Evolutionary conservation across 2,329 filamentous ascomycete species (phyloP).

Genomic region (Fusarium keratoplasticum): DNA sequence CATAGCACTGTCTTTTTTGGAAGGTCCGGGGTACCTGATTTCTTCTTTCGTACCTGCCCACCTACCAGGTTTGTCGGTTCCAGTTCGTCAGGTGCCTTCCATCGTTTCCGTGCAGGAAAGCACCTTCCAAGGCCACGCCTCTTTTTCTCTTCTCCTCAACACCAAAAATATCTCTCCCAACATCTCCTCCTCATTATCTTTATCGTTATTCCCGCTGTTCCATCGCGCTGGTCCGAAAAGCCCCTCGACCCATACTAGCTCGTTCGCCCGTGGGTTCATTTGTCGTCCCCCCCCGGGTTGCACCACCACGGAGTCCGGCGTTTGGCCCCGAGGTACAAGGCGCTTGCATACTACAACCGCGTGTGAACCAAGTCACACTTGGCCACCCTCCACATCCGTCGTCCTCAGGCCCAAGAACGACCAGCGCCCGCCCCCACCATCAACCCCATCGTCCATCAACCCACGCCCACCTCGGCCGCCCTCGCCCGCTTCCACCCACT

Average conservation of each 20-base stretch:
- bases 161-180: background rate
- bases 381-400: slow-evolving; percentile 24
- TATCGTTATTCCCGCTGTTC: background rate
- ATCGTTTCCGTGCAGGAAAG: background rate
- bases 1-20: slow-evolving; percentile 18
- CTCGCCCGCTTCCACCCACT: slow-evolving; percentile 41
- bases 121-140: slow-evolving; percentile 2
- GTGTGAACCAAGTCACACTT: slow-evolving; percentile 22
- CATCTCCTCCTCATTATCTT: slow-evolving; percentile 1
- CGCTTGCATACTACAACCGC: slow-evolving; percentile 4
- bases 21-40: slow-evolving; percentile 24
- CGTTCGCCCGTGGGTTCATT: slow-evolving; percentile 17
- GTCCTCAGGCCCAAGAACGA: slow-evolving; percentile 9
- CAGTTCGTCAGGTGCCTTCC: slow-evolving; percentile 13
- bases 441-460: slow-evolving; percentile 26
- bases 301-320: slow-evolving; percentile 27
- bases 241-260: slow-evolving; percentile 1
- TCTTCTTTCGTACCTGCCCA: slow-evolving; percentile 6
- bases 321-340: slow-evolving; percentile 31
- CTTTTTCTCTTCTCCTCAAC: slow-evolving; percentile 8
- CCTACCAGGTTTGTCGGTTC: slow-evolving; percentile 21
- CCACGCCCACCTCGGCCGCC: slow-evolving; percentile 41
- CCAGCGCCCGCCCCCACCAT: slow-evolving; percentile 25
- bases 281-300: slow-evolving; percentile 26
- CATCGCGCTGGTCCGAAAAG: slow-evolving; percentile 11